Percentiles rank a stretch among this genome's conserved stretches.
Evolutionary conservation across 768 basidiomycete genomes (phyloP).

Genomic region (Pleurotus ostreatus): DNA sequence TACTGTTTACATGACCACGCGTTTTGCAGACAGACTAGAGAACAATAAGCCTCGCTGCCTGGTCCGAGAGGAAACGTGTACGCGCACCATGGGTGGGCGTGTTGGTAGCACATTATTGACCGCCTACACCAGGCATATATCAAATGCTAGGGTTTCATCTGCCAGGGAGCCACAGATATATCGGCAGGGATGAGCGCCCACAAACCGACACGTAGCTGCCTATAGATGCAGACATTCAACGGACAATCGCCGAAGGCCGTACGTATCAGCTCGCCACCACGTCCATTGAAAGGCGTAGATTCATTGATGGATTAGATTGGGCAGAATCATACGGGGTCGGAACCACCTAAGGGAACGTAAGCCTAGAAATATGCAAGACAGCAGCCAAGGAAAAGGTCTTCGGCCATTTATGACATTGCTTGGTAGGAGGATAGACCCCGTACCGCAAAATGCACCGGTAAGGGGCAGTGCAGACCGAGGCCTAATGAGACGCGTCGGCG

Average conservation of each 20-base stretch:
- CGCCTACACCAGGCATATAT: background rate
- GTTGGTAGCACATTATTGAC: background rate
- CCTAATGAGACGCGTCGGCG: too few species aligned
- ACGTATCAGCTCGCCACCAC: background rate
- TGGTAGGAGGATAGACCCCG: too few species aligned
- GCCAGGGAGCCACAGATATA: background rate
- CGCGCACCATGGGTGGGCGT: background rate
- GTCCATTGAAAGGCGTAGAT: background rate
- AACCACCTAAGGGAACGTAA: background rate
- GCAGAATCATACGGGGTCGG: background rate
- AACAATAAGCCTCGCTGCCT: background rate
- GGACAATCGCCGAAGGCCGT: background rate
- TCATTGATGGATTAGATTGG: background rate
- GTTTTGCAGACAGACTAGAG: background rate
- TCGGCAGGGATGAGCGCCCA: background rate
- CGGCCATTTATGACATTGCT: too few species aligned
- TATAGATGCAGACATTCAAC: background rate
- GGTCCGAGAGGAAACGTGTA: conserved; percentile 5
- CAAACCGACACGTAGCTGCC: background rate
- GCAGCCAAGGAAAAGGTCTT: background rate
- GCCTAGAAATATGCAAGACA: background rate
- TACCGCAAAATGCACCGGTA: too few species aligned
- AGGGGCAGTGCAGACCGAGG: too few species aligned
- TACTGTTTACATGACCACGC: background rate
- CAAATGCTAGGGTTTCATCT: background rate